These are phyloP conservation scores for Saraca asoca DNA, from an alignment of 331 rosid species.

Conservation along the genomic window DNA sequence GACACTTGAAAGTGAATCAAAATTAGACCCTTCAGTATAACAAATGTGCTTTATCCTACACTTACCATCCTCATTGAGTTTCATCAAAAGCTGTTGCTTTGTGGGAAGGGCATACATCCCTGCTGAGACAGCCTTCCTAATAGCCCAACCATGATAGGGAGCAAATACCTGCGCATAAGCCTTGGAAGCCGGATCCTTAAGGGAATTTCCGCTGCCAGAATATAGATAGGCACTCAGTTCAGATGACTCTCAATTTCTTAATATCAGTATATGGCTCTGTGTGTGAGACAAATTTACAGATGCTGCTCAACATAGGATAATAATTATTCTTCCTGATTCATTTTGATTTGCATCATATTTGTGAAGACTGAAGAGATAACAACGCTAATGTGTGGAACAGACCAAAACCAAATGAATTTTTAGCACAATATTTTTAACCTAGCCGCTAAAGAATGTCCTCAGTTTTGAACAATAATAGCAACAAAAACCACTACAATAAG, in stretches of 20 bases:
- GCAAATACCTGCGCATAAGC: conserved; percentile 79
- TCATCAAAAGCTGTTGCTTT: conserved; percentile 62
- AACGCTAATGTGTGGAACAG: too few species aligned
- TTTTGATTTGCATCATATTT: not conserved
- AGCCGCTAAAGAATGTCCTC: too few species aligned
- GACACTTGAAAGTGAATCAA: too few species aligned
- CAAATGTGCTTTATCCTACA: conserved; percentile 22
- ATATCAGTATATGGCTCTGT: conserved; percentile 1
- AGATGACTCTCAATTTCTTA: conserved; percentile 9
- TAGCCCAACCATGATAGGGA: conserved; percentile 89
- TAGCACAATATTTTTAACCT: too few species aligned
- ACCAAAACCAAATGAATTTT: too few species aligned
- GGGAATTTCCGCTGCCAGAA: conserved; percentile 74
- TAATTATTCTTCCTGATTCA: not conserved
- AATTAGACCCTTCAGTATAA: conserved; percentile 12
- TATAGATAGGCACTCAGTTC: conserved; percentile 27
- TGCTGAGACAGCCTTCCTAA: conserved; percentile 86
- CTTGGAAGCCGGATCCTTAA: conserved; percentile 81
- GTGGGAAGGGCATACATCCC: conserved; percentile 94
- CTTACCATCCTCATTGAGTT: conserved; percentile 88
- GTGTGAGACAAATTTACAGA: not conserved
- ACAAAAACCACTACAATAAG: too few species aligned
- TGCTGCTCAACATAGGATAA: not conserved
- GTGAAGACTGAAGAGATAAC: not conserved
- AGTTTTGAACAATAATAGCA: too few species aligned